Conservation (phyloP, 1,284 basidiomycete species). For the Trichosporon faecale region DNA sequence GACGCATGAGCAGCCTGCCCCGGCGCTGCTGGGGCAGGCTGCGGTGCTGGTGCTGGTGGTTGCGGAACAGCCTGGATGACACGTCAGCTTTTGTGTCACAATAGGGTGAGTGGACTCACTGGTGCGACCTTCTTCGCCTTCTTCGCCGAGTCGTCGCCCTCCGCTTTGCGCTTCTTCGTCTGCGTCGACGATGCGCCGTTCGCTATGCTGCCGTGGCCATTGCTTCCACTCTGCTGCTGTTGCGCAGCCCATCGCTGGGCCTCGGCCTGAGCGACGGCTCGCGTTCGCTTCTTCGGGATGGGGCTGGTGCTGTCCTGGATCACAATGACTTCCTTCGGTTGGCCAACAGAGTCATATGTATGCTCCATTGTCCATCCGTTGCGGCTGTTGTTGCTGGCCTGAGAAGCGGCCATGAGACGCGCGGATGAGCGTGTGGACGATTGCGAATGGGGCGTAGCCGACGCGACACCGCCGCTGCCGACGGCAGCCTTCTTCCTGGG, state of each 20-base stretch:
- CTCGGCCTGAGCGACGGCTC: conserved; percentile 40
- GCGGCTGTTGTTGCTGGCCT: conserved; percentile 34
- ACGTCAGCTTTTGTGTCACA: conserved; percentile 17
- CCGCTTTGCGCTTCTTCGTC: conserved; percentile 44
- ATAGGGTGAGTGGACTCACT: conserved; percentile 24
- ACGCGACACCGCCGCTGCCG: conserved; percentile 28
- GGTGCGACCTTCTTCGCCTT: conserved; percentile 35
- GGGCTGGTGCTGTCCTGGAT: conserved; percentile 42
- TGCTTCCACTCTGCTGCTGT: conserved; percentile 18
- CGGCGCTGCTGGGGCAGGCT: conserved; percentile 7
- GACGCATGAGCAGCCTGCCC: conserved; percentile 51
- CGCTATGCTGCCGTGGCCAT: conserved; percentile 10
- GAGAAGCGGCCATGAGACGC: conserved; percentile 12
- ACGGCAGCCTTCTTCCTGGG: conserved; percentile 38
- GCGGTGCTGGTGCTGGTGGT: conserved; percentile 16
- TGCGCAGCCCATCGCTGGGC: conserved; percentile 20
- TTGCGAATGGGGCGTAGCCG: conserved; percentile 22
- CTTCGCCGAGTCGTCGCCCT: conserved; percentile 37
- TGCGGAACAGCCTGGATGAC: conserved; percentile 18
- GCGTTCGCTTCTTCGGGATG: conserved; percentile 42
- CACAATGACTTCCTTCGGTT: conserved; percentile 48
- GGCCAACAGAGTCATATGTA: conserved; percentile 46
- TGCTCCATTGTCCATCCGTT: conserved; percentile 49
- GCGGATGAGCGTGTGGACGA: conserved; percentile 25
- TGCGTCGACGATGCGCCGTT: neutral